phyloP scores from a whole-genome alignment of 345 rosid genomes.

The Lagerstroemia speciosa region DNA sequence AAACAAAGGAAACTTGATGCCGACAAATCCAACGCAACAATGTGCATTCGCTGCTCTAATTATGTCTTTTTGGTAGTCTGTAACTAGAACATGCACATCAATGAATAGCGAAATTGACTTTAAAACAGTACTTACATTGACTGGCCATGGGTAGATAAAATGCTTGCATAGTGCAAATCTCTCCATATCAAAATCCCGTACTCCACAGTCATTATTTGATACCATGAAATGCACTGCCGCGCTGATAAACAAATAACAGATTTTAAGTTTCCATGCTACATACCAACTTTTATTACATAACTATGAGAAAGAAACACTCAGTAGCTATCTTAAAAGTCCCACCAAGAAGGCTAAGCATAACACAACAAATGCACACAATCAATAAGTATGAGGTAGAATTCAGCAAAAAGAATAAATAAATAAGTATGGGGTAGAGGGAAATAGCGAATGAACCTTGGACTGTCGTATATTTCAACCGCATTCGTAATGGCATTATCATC shows the following conservation, averaged over 20 bases:
- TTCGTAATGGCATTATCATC: conserved; percentile 59
- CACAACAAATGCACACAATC: not conserved
- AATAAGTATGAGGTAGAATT: not conserved
- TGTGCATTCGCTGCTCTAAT: too few species aligned
- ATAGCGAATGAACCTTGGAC: conserved; percentile 29
- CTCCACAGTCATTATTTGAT: conserved; percentile 49
- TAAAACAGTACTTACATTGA: conserved; percentile 33
- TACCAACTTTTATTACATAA: not conserved
- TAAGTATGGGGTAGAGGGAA: not conserved
- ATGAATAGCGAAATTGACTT: too few species aligned
- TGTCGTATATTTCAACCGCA: conserved; percentile 48
- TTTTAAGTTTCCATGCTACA: conserved; percentile 8
- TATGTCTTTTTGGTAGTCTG: not conserved
- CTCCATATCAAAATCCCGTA: conserved; percentile 54
- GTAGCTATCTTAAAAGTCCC: not conserved
- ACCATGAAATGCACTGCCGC: conserved; percentile 47
- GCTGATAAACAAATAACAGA: conserved; percentile 18
- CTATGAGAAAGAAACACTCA: not conserved
- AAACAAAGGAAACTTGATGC: too few species aligned
- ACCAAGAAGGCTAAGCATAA: not conserved
- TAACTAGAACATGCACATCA: not conserved
- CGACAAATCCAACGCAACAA: too few species aligned
- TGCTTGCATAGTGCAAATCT: conserved; percentile 35
- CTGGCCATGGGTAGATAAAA: conserved; percentile 45
- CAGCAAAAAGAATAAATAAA: too few species aligned